Base-by-base conservation (phyloP, 495 filamentous ascomycete species). In the Xylaria flabelliformis region DNA sequence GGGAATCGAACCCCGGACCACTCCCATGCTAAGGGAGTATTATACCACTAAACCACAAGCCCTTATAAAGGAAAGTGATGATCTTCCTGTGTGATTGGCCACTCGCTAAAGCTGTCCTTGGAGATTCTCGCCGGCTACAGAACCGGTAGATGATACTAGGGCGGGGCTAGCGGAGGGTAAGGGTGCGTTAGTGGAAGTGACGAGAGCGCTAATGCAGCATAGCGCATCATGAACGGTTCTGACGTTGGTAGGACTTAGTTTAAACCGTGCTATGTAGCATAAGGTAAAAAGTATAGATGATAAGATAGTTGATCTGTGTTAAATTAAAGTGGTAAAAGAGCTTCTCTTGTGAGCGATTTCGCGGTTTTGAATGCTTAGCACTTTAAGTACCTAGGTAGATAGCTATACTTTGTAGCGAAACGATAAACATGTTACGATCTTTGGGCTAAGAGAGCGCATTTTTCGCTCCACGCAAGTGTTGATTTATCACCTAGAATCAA, bases 1-100 rank as follows among this genome's bases (percentile, higher is more conserved):
- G 83, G 83, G 81, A 85, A 85, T 85, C 82, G 83, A 85, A 85
- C 82, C 83, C 83, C 79, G 82, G 83, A 85, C 83, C 82, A 82
- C 83, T 80, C 81, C 82, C 80, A 85, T 84, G 82, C 82, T 82
- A 84, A 84, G 70, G 70, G 70, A 72, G 70, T 72, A 72, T 72
- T 72, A 72, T 72, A 72, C 70, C 70, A 72, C 70, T 72, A 72
- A 72, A 72, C 70, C 70, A 72, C 70, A 72, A 72, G 70, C 70
- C 70, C 70, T 36, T 26, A 26, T 17, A 26, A 51, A 1, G 39
- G 55, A 44, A 53, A 50, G 68, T 19, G 29, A 63, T 48, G 36
- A n/a, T n/a, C 42, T 59, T 64, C 58, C 58, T 29, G 1, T 50
- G 46, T 64, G 34, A 36, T 50, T 41, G n/a, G 69, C 8, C 3